Conservation (phyloP, 805 yeast species). For the Starmerella etchellsii region DNA sequence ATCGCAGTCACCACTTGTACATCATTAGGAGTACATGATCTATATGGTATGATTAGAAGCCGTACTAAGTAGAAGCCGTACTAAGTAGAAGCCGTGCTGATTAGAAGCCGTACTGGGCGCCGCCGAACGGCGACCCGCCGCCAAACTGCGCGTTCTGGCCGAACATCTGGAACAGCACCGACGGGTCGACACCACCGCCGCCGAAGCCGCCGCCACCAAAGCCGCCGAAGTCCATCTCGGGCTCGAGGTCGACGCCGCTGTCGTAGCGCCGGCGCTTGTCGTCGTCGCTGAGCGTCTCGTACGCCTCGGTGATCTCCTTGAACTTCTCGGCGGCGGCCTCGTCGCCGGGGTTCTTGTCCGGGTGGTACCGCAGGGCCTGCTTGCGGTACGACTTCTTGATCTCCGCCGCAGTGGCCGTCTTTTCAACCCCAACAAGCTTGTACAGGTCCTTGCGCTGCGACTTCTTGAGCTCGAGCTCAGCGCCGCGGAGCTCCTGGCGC, state of each 20-base stretch:
- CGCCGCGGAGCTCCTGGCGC: constrained; percentile 30
- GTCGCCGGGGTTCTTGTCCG: constrained; percentile 56
- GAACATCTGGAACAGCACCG: constrained; percentile 30
- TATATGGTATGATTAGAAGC: no score
- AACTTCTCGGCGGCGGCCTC: constrained; percentile 86
- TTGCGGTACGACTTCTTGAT: constrained; percentile 67
- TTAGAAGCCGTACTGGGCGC: constrained; percentile 4
- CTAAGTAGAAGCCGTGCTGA: no score
- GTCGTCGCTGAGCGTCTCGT: constrained; percentile 71
- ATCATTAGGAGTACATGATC: no score
- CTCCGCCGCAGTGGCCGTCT: constrained; percentile 38
- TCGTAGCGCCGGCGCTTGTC: constrained; percentile 85
- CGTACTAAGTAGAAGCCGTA: no score
- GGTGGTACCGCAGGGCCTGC: constrained; percentile 61
- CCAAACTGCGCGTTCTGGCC: constrained; percentile 23
- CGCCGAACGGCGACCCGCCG: constrained; percentile 17
- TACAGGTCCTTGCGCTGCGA: constrained; percentile 41
- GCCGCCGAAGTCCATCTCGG: constrained; percentile 50
- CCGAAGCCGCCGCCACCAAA: constrained; percentile 44
- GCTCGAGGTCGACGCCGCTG: constrained; percentile 61
- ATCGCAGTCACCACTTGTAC: no score
- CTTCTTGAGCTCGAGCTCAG: constrained; percentile 33
- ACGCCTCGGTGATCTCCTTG: constrained; percentile 77
- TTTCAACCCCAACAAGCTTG: constrained; percentile 42
- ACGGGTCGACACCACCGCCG: constrained; percentile 29